Percentiles rank a stretch among this genome's conserved stretches.
Conservation (phyloP, 2,329 filamentous ascomycete species). For the Exophiala spinifera region DNA sequence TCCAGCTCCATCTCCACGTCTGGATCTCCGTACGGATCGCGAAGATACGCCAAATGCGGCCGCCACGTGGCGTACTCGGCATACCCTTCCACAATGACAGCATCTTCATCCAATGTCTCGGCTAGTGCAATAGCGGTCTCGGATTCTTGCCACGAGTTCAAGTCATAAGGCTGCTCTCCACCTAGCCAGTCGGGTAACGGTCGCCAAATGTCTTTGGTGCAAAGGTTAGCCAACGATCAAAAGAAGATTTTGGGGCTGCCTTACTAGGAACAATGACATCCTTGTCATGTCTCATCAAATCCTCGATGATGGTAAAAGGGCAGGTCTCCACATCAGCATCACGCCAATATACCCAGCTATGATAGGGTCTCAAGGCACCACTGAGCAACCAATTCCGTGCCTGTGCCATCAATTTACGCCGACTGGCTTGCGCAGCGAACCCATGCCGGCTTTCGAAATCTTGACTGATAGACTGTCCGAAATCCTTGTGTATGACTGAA, state of each 20-base stretch:
- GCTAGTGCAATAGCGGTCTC: conserved; percentile 92
- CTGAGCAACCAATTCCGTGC: conserved; percentile 96
- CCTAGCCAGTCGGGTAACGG: conserved; percentile 98
- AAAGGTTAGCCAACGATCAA: neutral
- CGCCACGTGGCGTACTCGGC: conserved; percentile 98
- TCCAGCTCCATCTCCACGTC: conserved; percentile 99
- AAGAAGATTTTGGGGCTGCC: conserved; percentile 39
- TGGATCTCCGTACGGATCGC: conserved; percentile 93
- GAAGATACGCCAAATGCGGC: conserved; percentile 91
- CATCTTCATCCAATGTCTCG: conserved; percentile 93
- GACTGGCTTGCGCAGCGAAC: conserved; percentile 89
- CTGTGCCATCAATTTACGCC: conserved; percentile 96
- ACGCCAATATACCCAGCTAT: conserved; percentile 99
- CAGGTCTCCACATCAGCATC: conserved; percentile 98
- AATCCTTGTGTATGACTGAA: conserved; percentile 97
- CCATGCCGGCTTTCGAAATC: conserved; percentile 97
- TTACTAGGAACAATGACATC: conserved; percentile 97
- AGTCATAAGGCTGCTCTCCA: conserved; percentile 94
- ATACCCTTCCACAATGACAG: conserved; percentile 97
- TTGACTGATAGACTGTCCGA: conserved; percentile 95
- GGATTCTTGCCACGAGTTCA: conserved; percentile 99
- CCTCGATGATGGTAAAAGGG: conserved; percentile 92
- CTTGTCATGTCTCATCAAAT: conserved; percentile 98
- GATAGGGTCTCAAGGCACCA: conserved; percentile 85
- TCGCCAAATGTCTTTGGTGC: conserved; percentile 80